A percentile compares a stretch with the other conserved stretches of the same genome.
These are phyloP conservation scores for Gamsiella multidivaricata DNA, from an alignment of 192 early-diverging fungal genomes.

Conservation along the genomic window DNA sequence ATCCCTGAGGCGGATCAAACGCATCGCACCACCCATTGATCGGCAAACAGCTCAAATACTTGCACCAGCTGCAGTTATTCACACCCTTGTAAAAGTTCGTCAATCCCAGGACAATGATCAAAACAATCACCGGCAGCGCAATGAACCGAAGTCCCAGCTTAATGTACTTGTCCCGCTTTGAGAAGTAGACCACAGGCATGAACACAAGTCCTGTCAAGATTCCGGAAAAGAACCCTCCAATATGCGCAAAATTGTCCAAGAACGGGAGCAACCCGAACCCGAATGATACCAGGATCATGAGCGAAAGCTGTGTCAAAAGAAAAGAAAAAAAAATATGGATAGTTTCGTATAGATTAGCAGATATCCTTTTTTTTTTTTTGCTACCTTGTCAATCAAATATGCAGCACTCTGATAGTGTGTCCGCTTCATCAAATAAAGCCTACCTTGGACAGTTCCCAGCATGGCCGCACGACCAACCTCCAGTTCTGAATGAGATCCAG, in stretches of 20 bases:
- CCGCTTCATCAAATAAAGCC: too few species aligned
- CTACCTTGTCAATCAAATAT: too few species aligned
- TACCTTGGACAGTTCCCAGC: conserved; percentile 72
- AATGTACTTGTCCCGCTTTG: conserved; percentile 54
- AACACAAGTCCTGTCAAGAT: conserved; percentile 75
- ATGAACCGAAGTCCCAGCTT: conserved; percentile 50
- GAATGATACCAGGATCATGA: conserved; percentile 74
- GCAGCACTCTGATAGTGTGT: too few species aligned
- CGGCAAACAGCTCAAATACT: conserved; percentile 65
- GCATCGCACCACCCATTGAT: conserved; percentile 66
- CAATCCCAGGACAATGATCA: conserved; percentile 56
- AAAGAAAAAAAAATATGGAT: neutral
- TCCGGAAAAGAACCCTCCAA: conserved; percentile 80
- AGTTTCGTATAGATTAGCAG: too few species aligned
- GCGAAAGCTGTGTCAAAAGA: conserved; percentile 48
- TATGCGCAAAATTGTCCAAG: conserved; percentile 90
- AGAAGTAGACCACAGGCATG: conserved; percentile 74
- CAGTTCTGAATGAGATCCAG: conserved; percentile 86
- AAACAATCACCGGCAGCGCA: conserved; percentile 53
- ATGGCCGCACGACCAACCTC: conserved; percentile 71
- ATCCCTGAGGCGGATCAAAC: conserved; percentile 27
- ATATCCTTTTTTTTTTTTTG: too few species aligned
- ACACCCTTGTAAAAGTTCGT: conserved; percentile 61
- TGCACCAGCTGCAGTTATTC: conserved; percentile 70
- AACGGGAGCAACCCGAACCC: conserved; percentile 79